These are phyloP conservation scores for Asterochloris sp. DNA, from an alignment of 139 green algal species.

Conservation along the genomic window DNA sequence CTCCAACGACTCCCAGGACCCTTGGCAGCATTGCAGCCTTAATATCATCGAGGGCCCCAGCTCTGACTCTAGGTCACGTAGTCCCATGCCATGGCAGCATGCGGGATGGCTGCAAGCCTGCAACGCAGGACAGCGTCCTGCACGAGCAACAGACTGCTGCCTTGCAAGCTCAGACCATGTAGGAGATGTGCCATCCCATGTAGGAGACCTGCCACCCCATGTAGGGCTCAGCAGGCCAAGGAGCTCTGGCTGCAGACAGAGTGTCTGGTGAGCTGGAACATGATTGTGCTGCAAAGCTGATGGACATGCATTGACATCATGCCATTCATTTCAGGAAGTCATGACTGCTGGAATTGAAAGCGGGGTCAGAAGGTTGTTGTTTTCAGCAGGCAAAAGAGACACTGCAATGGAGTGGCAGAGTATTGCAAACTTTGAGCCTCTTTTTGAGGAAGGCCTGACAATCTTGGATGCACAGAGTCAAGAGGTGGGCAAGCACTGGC, in stretches of 20 bases:
- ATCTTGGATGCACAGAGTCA: conserved; percentile 3
- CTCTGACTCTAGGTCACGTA: not conserved
- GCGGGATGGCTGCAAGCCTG: too few species aligned
- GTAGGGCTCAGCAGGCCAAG: not conserved
- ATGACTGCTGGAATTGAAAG: conserved; percentile 35
- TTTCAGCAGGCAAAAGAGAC: not conserved
- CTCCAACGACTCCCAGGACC: not conserved
- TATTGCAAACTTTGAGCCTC: conserved; percentile 22
- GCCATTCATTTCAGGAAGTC: conserved; percentile 17
- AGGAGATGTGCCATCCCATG: too few species aligned
- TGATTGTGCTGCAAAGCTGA: not conserved
- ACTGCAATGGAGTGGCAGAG: conserved; percentile 18
- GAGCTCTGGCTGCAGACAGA: conserved; percentile 9
- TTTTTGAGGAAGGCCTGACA: conserved; percentile 8
- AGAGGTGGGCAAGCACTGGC: conserved; percentile 15
- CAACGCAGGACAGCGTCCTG: too few species aligned
- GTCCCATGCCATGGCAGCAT: not conserved
- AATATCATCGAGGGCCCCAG: too few species aligned
- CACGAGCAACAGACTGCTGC: not conserved
- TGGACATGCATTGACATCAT: not conserved
- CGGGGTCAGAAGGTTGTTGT: conserved; percentile 21
- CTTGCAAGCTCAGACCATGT: not conserved
- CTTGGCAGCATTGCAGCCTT: not conserved
- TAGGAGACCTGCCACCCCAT: too few species aligned
- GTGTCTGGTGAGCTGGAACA: not conserved